phyloP scores from a whole-genome alignment of 306 rosid genomes.

The Alnus rubra region DNA sequence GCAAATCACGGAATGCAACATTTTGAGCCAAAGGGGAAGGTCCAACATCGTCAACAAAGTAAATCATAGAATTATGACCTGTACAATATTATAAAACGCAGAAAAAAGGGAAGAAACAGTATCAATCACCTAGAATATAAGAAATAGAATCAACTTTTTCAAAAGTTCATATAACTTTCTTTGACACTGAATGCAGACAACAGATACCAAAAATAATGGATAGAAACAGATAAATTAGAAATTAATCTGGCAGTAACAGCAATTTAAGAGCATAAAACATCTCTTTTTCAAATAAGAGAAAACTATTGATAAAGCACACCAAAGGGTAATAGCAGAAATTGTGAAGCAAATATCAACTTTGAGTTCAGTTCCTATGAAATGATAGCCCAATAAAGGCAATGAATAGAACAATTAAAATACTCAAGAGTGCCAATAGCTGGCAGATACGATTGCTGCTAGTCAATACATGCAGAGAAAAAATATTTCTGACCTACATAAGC shows the following conservation, averaged over 20 bases:
- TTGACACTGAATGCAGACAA: neutral
- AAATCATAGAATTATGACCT: slow-evolving; percentile 95
- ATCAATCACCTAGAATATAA: slow-evolving; percentile 16
- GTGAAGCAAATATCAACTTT: neutral
- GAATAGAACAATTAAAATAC: slow-evolving; percentile 3
- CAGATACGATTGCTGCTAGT: slow-evolving; percentile 19
- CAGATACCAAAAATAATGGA: slow-evolving; percentile 5
- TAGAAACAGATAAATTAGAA: neutral
- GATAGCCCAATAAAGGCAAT: neutral
- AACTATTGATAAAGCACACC: neutral
- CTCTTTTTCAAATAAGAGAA: neutral
- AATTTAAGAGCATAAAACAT: neutral
- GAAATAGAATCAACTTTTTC: neutral
- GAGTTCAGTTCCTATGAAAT: neutral
- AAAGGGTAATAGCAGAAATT: neutral
- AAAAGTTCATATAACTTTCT: neutral
- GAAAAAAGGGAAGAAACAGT: slow-evolving; percentile 14
- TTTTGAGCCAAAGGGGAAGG: slow-evolving; percentile 95
- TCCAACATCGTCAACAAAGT: slow-evolving; percentile 90
- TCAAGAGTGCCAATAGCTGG: slow-evolving; percentile 16
- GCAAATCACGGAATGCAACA: slow-evolving; percentile 87
- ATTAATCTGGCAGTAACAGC: neutral
- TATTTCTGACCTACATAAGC: slow-evolving; percentile 82
- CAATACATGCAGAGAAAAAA: slow-evolving; percentile 28
- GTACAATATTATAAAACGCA: slow-evolving; percentile 38